Evolutionary conservation across 495 filamentous ascomycete genomes (phyloP), one percentile per base, ranked within the genome.

Genomic region (Penicillium pulvis): DNA sequence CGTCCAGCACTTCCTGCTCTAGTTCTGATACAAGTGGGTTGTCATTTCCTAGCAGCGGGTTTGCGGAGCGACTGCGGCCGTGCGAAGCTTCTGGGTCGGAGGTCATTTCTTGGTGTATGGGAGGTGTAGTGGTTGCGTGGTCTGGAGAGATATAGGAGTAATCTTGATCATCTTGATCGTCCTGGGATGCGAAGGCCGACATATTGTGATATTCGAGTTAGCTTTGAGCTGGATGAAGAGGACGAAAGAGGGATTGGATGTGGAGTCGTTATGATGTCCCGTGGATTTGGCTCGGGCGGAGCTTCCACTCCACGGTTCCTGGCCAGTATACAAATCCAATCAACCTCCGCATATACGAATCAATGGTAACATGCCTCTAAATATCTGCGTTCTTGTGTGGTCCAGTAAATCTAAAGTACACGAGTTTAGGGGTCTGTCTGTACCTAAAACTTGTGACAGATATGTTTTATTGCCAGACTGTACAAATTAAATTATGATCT

Each of bases 1-100:
- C 94, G 41, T 97, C 91, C 0, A 98, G 80, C 1, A 98, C 87
- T 70, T 97, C 92, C 74, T 97, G 93, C 75, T 98, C 93, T 9
- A 94, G 83, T 6, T 91, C 87, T 0, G 89, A 82, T 57, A 80
- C 74, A 43, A 70, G 66, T 0, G 74, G 66, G 50, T 75, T 70
- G 26, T 75, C 69, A 26, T 72, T 57, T 42, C 69, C 64, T 47
- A 80, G 72, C 14, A 80, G 72, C 4, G 77, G 75, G 59, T 79
- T 77, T 41, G 69, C 64, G 24, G 69, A 61, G 59, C 50, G 62
- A 47, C 50, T 59, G 43, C 51, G 57, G 45, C 44, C 23, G 42
- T 57, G 61, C 49, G 59, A 53, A 31, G 49, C n/a, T 28, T 62
- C 64, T 36, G 10, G 8, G 19, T 60, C 55, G 60, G 63, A 30